Percentiles rank a stretch among this genome's conserved stretches.
phyloP scores from a whole-genome alignment of 257 asterid genomes.

The Salvia hispanica region DNA sequence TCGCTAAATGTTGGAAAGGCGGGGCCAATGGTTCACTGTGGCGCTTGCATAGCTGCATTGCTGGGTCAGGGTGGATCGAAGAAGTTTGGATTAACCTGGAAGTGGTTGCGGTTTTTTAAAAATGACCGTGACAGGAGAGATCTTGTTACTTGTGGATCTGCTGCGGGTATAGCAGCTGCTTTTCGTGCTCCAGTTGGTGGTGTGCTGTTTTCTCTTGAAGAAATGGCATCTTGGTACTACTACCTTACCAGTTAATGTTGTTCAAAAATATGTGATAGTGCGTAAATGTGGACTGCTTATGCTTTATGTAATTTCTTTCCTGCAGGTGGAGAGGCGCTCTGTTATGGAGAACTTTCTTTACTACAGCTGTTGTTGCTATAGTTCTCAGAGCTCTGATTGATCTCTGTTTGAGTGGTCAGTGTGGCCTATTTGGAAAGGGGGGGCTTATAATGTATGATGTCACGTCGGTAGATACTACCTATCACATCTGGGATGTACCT shows the following conservation, averaged over 20 bases:
- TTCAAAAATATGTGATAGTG: neutral
- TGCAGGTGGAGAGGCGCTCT: constrained; percentile 98
- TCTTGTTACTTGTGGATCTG: constrained; percentile 69
- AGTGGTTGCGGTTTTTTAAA: constrained; percentile 72
- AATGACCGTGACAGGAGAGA: constrained; percentile 92
- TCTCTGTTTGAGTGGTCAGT: constrained; percentile 79
- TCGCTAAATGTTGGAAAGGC: constrained; percentile 93
- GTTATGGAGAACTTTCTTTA: constrained; percentile 89
- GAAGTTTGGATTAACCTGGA: constrained; percentile 68
- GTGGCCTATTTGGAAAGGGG: constrained; percentile 97
- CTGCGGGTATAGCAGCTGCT: constrained; percentile 99
- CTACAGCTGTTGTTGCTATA: constrained; percentile 87
- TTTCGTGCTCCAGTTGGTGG: constrained; percentile 99
- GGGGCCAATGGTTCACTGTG: constrained; percentile 93
- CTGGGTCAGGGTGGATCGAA: constrained; percentile 84
- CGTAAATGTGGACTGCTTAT: neutral
- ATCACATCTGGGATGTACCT: constrained; percentile 81
- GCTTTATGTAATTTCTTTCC: constrained; percentile 30
- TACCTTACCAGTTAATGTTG: constrained; percentile 10
- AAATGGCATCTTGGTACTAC: constrained; percentile 94
- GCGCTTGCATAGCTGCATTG: constrained; percentile 87
- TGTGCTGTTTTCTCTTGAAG: constrained; percentile 82
- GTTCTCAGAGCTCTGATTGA: constrained; percentile 85
- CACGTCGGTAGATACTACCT: constrained; percentile 68
- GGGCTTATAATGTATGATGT: constrained; percentile 93